These are phyloP conservation scores for Tilletia indica DNA, from an alignment of 1,284 basidiomycete species.

Conservation along the genomic window DNA sequence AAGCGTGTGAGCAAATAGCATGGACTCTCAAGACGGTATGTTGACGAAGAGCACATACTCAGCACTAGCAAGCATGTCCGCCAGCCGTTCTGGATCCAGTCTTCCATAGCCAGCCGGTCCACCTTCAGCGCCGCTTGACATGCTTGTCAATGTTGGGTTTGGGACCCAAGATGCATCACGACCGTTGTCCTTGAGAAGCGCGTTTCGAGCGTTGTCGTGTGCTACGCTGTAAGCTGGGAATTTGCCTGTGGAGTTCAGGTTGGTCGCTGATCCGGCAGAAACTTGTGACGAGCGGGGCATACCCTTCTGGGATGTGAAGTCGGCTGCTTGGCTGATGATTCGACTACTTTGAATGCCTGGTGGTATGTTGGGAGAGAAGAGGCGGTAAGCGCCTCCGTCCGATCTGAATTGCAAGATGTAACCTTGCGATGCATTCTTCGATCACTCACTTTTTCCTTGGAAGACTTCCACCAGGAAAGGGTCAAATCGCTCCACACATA, in stretches of 20 bases:
- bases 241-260: background rate
- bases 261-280: background rate
- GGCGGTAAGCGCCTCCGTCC: background rate
- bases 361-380: background rate
- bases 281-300: background rate
- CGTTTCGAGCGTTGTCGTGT: slow-evolving; percentile 11
- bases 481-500: slow-evolving; percentile 11
- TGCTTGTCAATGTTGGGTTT: slow-evolving; percentile 4
- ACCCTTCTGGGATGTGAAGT: background rate
- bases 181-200: slow-evolving; percentile 13
- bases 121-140: background rate
- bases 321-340: slow-evolving; percentile 7
- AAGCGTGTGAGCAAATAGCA: background rate
- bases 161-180: slow-evolving; percentile 1
- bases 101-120: background rate
- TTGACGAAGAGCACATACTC: background rate
- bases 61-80: slow-evolving; percentile 2
- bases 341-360: background rate
- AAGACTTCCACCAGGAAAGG: slow-evolving; percentile 1
- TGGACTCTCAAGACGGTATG: too few species aligned
- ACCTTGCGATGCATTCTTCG: background rate
- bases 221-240: background rate
- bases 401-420: background rate
- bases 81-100: background rate
- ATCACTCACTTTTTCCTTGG: background rate